Evolutionary conservation across 306 rosid species (phyloP).

Genomic region (Cucurbita argyrosperma): DNA sequence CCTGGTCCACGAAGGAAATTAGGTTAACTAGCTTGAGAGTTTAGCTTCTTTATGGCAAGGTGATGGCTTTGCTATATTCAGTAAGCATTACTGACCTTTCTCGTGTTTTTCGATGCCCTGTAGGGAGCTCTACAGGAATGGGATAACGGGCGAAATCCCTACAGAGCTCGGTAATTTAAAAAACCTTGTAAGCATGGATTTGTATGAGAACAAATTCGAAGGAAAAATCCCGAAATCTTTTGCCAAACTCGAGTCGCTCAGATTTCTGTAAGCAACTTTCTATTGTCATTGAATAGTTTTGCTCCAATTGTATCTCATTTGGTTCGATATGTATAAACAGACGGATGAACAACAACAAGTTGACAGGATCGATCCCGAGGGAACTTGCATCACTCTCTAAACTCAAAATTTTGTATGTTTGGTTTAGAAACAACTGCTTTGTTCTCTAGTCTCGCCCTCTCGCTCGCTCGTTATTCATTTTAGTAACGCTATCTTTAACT

Average conservation of each 20-base stretch:
- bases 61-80: neutral
- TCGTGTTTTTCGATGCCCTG: neutral
- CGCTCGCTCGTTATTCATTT: neutral
- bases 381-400: conserved; percentile 52
- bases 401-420: conserved; percentile 73
- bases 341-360: conserved; percentile 63
- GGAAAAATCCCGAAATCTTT: conserved; percentile 74
- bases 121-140: conserved; percentile 88
- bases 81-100: neutral
- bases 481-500: neutral
- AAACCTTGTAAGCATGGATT: conserved; percentile 71
- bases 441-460: neutral
- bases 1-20: neutral
- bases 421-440: neutral
- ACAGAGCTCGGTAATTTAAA: conserved; percentile 57
- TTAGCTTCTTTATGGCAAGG: neutral
- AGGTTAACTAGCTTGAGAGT: neutral
- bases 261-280: conserved; percentile 52
- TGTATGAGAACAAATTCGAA: conserved; percentile 65
- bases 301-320: neutral
- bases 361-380: conserved; percentile 77
- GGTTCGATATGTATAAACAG: conserved; percentile 19
- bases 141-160: conserved; percentile 62
- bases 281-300: neutral
- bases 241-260: conserved; percentile 66